Evolutionary conservation across 2,329 filamentous ascomycete genomes (phyloP).

Genomic region (Neonectria magnoliae): DNA sequence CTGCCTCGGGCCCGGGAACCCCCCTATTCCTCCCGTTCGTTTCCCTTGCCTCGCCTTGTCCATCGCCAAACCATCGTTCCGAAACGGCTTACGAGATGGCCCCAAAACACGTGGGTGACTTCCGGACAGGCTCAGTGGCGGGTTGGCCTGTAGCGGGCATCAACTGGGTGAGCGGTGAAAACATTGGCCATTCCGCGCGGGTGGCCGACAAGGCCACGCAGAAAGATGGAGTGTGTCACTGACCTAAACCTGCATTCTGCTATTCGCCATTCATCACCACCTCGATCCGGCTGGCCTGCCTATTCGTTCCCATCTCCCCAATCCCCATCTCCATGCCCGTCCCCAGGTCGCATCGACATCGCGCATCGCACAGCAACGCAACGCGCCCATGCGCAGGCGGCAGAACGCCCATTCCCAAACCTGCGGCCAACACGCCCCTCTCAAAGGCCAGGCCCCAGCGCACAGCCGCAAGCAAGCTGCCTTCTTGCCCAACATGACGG

Average conservation of each 20-base stretch:
- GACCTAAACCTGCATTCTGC: not conserved
- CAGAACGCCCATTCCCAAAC: not conserved
- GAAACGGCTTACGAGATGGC: constrained; percentile 33
- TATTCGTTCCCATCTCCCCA: constrained; percentile 4
- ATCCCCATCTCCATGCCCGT: not conserved
- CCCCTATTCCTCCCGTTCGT: constrained; percentile 36
- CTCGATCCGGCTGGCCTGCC: constrained; percentile 31
- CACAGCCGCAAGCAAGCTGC: constrained; percentile 5
- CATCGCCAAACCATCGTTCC: constrained; percentile 25
- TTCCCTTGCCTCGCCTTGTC: constrained; percentile 19
- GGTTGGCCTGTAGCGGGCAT: not conserved
- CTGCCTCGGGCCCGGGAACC: constrained; percentile 33
- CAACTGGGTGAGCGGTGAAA: constrained; percentile 38
- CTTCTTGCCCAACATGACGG: constrained; percentile 16
- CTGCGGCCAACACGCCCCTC: constrained; percentile 13
- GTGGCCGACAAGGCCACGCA: constrained; percentile 18
- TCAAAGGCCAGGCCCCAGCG: constrained; percentile 5
- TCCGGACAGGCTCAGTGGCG: constrained; percentile 43
- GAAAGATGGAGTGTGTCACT: not conserved
- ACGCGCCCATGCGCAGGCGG: constrained; percentile 8
- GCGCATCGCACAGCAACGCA: constrained; percentile 17
- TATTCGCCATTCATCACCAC: constrained; percentile 14
- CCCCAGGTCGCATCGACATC: constrained; percentile 13
- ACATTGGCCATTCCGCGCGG: constrained; percentile 34
- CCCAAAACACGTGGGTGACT: constrained; percentile 42